phyloP scores from a whole-genome alignment of 208 protist species.

The Leptomonas pyrrhocoris region DNA sequence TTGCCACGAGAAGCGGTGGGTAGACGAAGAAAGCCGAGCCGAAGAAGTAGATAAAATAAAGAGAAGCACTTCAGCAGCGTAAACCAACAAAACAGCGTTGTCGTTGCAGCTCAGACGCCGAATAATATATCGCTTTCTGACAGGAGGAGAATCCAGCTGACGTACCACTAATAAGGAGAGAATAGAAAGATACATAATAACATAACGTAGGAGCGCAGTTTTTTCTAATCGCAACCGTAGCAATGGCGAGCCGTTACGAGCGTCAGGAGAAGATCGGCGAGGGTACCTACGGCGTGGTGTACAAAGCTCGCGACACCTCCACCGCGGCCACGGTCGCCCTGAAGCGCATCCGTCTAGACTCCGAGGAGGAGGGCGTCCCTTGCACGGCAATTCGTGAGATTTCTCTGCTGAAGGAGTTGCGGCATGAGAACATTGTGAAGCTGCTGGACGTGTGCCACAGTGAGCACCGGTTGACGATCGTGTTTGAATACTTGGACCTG shows the following conservation, averaged over 20 bases:
- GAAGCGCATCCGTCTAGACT: conserved; percentile 87
- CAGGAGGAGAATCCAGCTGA: no score
- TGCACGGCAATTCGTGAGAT: conserved; percentile 95
- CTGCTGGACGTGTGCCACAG: conserved; percentile 96
- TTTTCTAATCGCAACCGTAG: not conserved
- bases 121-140: no score
- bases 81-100: no score
- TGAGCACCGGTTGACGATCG: conserved; percentile 94
- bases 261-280: conserved; percentile 94
- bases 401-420: conserved; percentile 96
- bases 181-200: no score
- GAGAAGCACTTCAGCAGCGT: no score
- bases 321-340: conserved; percentile 79
- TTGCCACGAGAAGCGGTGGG: no score
- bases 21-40: no score
- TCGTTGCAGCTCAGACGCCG: no score
- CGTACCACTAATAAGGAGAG: no score
- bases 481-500: conserved; percentile 97
- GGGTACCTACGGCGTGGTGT: conserved; percentile 97
- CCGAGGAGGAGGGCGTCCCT: conserved; percentile 92
- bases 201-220: no score
- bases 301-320: conserved; percentile 87
- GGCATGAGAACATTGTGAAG: conserved; percentile 95
- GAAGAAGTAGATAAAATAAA: no score
- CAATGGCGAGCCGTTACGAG: conserved; percentile 79